Base-by-base conservation (phyloP, 805 yeast species). In the Wickerhamomyces canadensis region DNA sequence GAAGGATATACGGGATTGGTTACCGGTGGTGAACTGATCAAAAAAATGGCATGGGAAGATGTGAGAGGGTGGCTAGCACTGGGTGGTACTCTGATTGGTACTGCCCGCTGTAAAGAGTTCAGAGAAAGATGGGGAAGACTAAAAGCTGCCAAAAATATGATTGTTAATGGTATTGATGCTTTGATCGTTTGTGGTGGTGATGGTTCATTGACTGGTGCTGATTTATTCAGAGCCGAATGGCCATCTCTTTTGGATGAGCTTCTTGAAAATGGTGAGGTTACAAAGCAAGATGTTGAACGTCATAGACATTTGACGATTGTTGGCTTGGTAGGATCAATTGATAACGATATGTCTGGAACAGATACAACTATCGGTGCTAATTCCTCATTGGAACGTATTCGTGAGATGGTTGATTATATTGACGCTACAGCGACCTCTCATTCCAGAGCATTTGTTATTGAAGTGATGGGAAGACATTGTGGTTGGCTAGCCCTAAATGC, bases 391-490 rank as follows among this genome's bases (percentile, higher is more conserved):
- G 88, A 78, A 40, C 67, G 91, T 55, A 83, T 83, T 47, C 76
- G 84, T 51, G 77, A 79, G 53, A 76, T 79, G 61, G 75, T 84
- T 45, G 94, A 84, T 61, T 84, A 80, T 55, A 83, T 84, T 43
- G 91, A 83, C 57, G 87, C 89, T 18, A 84, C 94, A 18, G 94
- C 94, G 18, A 74, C 75, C 36, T 82, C 89, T 1, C 94, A 84
- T 58, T 81, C 87, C 22, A 67, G 94, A 56, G 93, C 91, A 4
- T 84, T 84, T 53, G 85, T 84, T 28, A 78, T 84, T 29, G 94
- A 84, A 64, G 94, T 84, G 15, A 84, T 84, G 94, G 94, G 94
- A 42, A 72, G 94, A 61, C 88, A 84, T 58, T 84, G 94, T 67
- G 94, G 94, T 45, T 84, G 94, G 94, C 68, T 84, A 45, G 91